Base-by-base conservation (phyloP, 1,139 yeast genomes). In the Taphrina sp. region DNA sequence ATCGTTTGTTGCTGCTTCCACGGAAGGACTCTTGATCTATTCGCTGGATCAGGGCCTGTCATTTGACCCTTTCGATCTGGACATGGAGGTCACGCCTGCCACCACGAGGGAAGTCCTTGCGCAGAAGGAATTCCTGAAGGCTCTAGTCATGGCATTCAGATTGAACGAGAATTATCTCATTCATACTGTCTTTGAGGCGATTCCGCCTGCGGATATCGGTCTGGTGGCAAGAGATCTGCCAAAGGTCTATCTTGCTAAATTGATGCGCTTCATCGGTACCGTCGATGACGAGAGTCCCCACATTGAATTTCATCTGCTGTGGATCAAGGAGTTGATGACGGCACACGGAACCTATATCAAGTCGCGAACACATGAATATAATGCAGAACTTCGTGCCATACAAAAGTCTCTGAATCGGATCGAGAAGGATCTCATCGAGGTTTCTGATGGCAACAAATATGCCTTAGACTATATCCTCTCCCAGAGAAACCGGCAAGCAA, bases 51-150 rank as follows among this genome's bases (percentile, higher is more conserved):
- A 83, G 58, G 74, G 79, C 14, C 72, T 87, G 46, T 73, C 82
- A 44, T 94, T 92, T 66, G 99, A 92, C 73, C 98, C 99, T 41
- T 88, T 87, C 69, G 97, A 94, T 68, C 77, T 92, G 66, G 98
- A 92, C 67, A 76, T 90, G 47, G 98, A 94, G 65, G 81, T 92
- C 37, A 92, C 98, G 0, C 95, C 96, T 0, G 84, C 80, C 49
- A 74, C 85, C 4, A 84, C 90, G 0, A 59, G 80, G 26, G 84
- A 81, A 58, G 72, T 90, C 53, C 43, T 44, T 5, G 65, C 74
- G 16, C 12, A 37, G 8, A 23, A 19, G 3, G 49, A 52, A 41
- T 89, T 81, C 66, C 72, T 90, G 62, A 79, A 81, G 43, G 95
- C 97, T 0, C 70, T 92, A 59, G 86, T 90, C 23, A 90, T 94